Evolutionary conservation across 495 filamentous ascomycete genomes (phyloP), one percentile per base, ranked within the genome.

Genomic region (Neurospora cerealis): DNA sequence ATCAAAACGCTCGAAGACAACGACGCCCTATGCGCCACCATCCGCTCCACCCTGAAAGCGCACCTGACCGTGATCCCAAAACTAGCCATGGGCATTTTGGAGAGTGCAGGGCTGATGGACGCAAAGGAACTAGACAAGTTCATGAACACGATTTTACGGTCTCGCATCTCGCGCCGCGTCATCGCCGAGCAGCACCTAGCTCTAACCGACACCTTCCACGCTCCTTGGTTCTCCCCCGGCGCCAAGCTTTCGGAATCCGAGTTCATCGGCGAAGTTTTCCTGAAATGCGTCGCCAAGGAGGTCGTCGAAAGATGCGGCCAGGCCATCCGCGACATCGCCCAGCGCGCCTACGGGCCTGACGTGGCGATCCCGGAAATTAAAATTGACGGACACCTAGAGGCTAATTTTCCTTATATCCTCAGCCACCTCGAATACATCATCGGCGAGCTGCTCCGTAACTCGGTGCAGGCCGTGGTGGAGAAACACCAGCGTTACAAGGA

Each of bases 171-270:
- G 39, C 91, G 96, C 70, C 90, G 96, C 44, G 95, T 98, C 70
- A 99, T 99, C 78, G 96, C 95, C 42, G 96, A 99, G 82, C 96
- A 98, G 77, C 96, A 99, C 77, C 88, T 99, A 37, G 93, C 96
- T 8, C 87, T 99, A n/a, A 97, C 94, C 17, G 95, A 98, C 77
- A 98, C 94, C 10, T 98, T 97, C 84, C 90, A 97, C 79, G 92
- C 92, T 0, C 92, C 92, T 15, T 96, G 93, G 90, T 94, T 97
- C 85, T 97, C 94, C 73, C 93, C 93, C 15, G 88, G 93, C 71
- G 91, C 93, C 3, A 91, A 91, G 74, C 85, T 89, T 60, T 87
- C 87, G 34, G 91, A 95, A 73, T 86, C 90, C 38, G 95, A 98
- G 70, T 96, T 96, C 78, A 93, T 99, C 42, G 96, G 96, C 54